phyloP scores from a whole-genome alignment of 352 stramenopile species.

The Globisporangium viniferum region DNA sequence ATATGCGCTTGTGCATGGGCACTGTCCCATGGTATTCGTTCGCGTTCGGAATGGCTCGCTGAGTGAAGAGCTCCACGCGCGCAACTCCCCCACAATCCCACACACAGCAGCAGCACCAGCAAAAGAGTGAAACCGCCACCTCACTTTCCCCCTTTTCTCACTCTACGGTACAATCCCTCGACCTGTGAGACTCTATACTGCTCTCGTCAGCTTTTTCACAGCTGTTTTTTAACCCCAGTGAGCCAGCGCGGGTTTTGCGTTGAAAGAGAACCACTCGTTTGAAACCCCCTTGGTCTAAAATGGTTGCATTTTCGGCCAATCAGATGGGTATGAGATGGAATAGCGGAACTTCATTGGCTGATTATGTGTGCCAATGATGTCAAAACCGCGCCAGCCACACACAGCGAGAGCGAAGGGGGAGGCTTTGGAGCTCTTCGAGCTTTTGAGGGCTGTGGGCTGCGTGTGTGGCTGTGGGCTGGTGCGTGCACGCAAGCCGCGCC shows the following conservation, averaged over 20 bases:
- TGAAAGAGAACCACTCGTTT: constrained; percentile 60
- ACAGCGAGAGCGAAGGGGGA: not conserved
- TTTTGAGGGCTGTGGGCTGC: not conserved
- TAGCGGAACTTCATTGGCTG: constrained; percentile 19
- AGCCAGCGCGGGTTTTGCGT: constrained; percentile 6
- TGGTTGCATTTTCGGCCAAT: constrained; percentile 40
- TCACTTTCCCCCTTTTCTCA: not conserved
- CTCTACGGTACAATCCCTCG: not conserved
- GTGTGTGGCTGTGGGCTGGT: constrained; percentile 3
- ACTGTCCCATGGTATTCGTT: not conserved
- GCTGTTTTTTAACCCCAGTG: not conserved
- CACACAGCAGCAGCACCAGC: not conserved
- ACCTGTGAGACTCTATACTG: constrained; percentile 9
- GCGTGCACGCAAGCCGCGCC: not conserved
- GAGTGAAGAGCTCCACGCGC: not conserved
- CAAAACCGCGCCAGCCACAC: constrained; percentile 28
- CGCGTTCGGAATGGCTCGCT: not conserved
- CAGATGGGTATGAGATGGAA: not conserved
- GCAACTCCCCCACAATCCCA: not conserved
- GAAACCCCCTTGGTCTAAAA: constrained; percentile 17
- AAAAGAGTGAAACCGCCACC: not conserved
- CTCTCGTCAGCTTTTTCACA: constrained; percentile 10
- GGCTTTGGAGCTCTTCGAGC: not conserved
- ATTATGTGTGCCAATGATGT: constrained; percentile 14
- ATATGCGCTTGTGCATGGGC: not conserved